phyloP scores from a whole-genome alignment of 805 yeast genomes.

The Yarrowia sp. region DNA sequence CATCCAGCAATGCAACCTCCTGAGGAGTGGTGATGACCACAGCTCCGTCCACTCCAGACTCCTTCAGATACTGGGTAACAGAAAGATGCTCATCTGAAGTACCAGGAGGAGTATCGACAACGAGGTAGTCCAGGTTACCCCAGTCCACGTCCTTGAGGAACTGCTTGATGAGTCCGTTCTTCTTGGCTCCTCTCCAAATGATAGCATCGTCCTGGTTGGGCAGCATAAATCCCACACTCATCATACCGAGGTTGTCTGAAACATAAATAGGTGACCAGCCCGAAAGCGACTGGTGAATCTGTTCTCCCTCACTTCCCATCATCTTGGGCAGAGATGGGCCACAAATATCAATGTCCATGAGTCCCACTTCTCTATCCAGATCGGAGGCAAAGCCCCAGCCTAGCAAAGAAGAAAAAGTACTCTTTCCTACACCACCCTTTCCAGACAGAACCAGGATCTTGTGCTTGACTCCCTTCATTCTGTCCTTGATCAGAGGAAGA shows the following conservation, averaged over 20 bases:
- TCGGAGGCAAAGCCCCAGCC: conserved; percentile 88
- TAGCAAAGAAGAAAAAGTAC: conserved; percentile 93
- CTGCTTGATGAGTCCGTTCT: conserved; percentile 88
- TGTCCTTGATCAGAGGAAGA: conserved; percentile 66
- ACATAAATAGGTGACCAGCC: conserved; percentile 98
- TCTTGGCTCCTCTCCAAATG: conserved; percentile 97
- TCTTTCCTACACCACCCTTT: conserved; percentile 91
- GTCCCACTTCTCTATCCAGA: conserved; percentile 81
- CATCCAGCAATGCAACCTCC: conserved; percentile 93
- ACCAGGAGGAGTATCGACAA: conserved; percentile 98
- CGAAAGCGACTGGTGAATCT: conserved; percentile 80
- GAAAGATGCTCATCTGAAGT: conserved; percentile 96
- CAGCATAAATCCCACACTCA: conserved; percentile 92
- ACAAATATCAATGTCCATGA: conserved; percentile 96
- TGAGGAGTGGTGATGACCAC: conserved; percentile 95
- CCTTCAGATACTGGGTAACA: conserved; percentile 82
- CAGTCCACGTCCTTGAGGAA: conserved; percentile 93
- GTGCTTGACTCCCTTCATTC: conserved; percentile 65
- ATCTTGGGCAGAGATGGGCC: conserved; percentile 96
- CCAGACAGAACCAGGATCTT: conserved; percentile 71
- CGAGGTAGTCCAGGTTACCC: conserved; percentile 78
- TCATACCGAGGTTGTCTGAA: conserved; percentile 89
- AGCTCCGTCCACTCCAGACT: conserved; percentile 93
- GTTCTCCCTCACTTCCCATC: conserved; percentile 87
- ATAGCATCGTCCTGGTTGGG: conserved; percentile 92